Percentiles rank a stretch among this genome's conserved stretches.
These are phyloP conservation scores for Stephania japonica DNA, from an alignment of 164 flowering plant genomes.

Conservation along the genomic window DNA sequence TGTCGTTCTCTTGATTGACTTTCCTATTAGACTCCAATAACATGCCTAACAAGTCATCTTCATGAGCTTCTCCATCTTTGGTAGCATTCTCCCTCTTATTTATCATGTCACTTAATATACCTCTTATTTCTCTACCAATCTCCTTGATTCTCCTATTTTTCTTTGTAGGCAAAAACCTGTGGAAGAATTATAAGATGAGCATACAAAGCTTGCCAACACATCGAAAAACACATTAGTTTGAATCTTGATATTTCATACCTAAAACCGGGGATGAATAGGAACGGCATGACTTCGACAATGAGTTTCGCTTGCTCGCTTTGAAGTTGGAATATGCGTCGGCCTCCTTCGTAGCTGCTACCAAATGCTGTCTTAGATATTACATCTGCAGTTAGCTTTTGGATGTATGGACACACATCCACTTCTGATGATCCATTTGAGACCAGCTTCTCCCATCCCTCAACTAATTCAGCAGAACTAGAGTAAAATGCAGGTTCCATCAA, in stretches of 20 bases:
- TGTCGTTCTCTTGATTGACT: conserved; percentile 4
- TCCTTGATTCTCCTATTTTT: conserved; percentile 18
- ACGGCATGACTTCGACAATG: not conserved
- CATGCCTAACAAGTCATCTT: conserved; percentile 9
- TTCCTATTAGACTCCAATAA: conserved; percentile 8
- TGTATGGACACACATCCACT: conserved; percentile 21
- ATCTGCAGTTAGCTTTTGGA: not conserved
- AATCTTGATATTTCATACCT: conserved; percentile 15
- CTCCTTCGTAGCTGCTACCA: conserved; percentile 12
- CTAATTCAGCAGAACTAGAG: conserved; percentile 21
- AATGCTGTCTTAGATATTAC: no score
- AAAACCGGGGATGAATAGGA: conserved; percentile 24
- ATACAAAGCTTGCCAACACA: no score
- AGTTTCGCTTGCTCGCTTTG: conserved; percentile 19
- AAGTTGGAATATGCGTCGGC: conserved; percentile 16
- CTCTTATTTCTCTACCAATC: conserved; percentile 9
- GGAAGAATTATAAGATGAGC: not conserved
- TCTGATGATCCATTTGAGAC: conserved; percentile 10
- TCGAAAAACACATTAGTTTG: not conserved
- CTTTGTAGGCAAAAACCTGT: conserved; percentile 27
- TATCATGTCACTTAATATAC: conserved; percentile 11
- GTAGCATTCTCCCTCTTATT: not conserved
- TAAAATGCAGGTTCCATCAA: conserved; percentile 15
- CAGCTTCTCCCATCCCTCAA: conserved; percentile 20
- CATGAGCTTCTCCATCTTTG: conserved; percentile 16